Evolutionary conservation across 1,284 basidiomycete genomes (phyloP), one percentile per base, ranked within the genome.

Genomic region (Amylostereum chailletii): DNA sequence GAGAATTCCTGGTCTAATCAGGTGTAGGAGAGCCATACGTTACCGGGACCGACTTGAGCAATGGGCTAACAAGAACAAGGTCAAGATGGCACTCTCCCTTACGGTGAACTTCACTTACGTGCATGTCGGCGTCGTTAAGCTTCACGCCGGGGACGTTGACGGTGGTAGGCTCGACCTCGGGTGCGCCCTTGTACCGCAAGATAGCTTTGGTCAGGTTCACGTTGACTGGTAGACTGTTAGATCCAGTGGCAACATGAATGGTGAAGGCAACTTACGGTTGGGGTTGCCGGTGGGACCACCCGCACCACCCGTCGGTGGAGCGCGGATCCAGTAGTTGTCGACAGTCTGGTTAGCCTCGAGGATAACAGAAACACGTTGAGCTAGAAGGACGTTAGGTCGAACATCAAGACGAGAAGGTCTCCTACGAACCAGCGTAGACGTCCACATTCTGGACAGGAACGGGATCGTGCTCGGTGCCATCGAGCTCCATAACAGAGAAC

Each of bases 241-340:
- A 19, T 19, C 19, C 19, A 19, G 19, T 19, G 19, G 19, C 19
- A 19, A 19, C 19, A 46, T 61, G 53, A 47, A 57, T 57, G 57
- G 44, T 37, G n/a, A 37, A 37, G n/a, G 36, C 8, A n/a, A 37
- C n/a, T 37, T 37, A 37, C 7, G n/a, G 8, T 8, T 7, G 7
- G 36, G 36, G n/a, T 37, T 37, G 7, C 36, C 36, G 7, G 36
- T 37, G 8, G 36, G 36, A 7, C 36, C 36, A 37, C 8, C 8
- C 8, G 36, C 36, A 8, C 36, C 36, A n/a, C 36, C 36, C 8
- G 36, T 37, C n/a, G 36, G 36, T 1, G 42, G 7, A 27, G 67
- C 62, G 40, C 64, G 62, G 52, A 69, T 62, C 66, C 70, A 71
- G 55, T 72, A 71, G 58, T 71, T 72, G 42, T 53, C 61, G 9